A percentile compares a stretch with the other conserved stretches of the same genome.
Conservation (phyloP, 1,139 yeast species). For the Geotrichum restrictum region DNA sequence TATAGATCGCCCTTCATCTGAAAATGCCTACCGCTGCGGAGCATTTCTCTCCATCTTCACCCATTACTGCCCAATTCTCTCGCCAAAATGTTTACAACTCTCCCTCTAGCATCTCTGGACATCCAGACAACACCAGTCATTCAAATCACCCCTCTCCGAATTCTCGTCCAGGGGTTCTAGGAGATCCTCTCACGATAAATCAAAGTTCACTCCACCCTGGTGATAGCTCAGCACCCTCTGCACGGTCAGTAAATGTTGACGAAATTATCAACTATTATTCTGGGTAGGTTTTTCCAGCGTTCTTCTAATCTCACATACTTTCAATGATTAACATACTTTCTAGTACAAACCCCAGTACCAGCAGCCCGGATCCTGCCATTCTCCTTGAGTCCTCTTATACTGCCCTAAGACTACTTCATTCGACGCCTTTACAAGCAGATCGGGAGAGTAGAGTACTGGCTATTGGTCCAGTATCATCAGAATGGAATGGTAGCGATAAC, state of each 20-base stretch:
- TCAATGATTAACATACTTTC: neutral
- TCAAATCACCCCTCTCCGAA: too few species aligned
- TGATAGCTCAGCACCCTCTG: too few species aligned
- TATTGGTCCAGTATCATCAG: slow-evolving; percentile 61
- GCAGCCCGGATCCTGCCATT: slow-evolving; percentile 1
- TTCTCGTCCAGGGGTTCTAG: too few species aligned
- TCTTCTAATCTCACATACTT: neutral
- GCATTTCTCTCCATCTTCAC: too few species aligned
- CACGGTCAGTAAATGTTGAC: slow-evolving; percentile 4
- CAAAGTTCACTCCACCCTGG: too few species aligned
- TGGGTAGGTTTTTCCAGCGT: neutral
- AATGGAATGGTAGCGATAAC: slow-evolving; percentile 45
- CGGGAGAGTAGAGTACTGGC: slow-evolving; percentile 49
- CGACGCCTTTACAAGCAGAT: slow-evolving; percentile 51
- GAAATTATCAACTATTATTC: slow-evolving; percentile 7
- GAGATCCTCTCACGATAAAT: too few species aligned
- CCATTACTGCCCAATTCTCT: too few species aligned
- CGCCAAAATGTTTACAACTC: too few species aligned
- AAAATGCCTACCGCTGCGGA: too few species aligned
- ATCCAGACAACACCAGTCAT: too few species aligned
- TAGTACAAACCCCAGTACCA: neutral
- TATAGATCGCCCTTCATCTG: too few species aligned
- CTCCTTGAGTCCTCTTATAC: slow-evolving; percentile 46
- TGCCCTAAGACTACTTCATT: slow-evolving; percentile 57
- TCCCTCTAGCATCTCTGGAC: too few species aligned